Base-by-base conservation (phyloP, 495 filamentous ascomycete genomes). In the Astrothelium macrocarpum region DNA sequence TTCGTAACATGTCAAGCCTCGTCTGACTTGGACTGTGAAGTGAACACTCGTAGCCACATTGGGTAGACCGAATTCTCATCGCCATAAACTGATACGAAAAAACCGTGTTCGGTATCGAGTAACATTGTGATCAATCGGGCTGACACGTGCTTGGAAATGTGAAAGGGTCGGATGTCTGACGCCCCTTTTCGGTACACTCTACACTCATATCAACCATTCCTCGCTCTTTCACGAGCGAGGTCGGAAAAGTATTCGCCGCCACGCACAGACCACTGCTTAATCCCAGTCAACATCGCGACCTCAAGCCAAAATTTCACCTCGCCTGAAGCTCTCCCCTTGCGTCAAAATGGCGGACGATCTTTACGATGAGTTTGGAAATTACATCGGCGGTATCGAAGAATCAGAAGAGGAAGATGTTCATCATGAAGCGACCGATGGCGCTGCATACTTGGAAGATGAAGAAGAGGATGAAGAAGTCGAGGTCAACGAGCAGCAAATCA, bases 331-430 rank as follows among this genome's bases (percentile, higher is more conserved):
- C 14, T 39, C 14, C 5, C 34, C 34, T 14, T 10, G n/a, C 49
- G 58, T 39, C 65, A 67, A 39, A 59, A 77, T 77, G 75, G 75
- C 49, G 9, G 49, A 77, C 65, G 74, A 77, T 61, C 71, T 76
- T n/a, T 77, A 77, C 65, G 75, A 77, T 61, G 75, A 76, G 66
- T 96, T 95, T 78, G 91, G 91, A 72, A 96, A 96, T 76, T 95
- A 90, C 77, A 95, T 96, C 71, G 93, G 94, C 68, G 94, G 96
- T 72, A 87, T 83, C 67, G 89, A 86, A 69, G 89, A 91, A 71
- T 95, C 90, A 39, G 92, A 95, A 68, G 89, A 90, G 70, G 93
- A 95, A 45, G 70, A 59, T 70, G 84, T 84, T 65, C 82, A 90
- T 67, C 81, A 84, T 76, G 88, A 85, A 69, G 84, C 87, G 66